These are phyloP conservation scores for Amphibolis antarctica DNA, from an alignment of 106 monocot genomes.

Conservation along the genomic window DNA sequence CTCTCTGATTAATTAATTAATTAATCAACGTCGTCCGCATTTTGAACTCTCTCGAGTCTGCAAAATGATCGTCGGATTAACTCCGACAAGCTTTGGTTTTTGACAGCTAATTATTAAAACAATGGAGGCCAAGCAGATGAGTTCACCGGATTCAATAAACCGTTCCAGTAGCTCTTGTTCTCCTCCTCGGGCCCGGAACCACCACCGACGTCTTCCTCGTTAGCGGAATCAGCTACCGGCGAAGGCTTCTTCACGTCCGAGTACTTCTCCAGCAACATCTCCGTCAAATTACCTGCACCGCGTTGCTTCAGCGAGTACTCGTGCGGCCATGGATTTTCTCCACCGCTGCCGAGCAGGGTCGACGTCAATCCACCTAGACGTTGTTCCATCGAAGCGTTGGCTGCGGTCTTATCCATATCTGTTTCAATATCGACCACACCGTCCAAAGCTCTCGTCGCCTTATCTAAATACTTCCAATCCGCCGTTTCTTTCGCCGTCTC, in stretches of 20 bases:
- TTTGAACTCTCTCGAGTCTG: too few relatives aligned
- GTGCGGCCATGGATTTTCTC: too few relatives aligned
- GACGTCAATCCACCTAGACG: too few relatives aligned
- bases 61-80: too few relatives aligned
- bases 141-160: slow-evolving; percentile 45
- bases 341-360: too few relatives aligned
- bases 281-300: too few relatives aligned
- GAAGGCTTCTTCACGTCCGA: slow-evolving; percentile 22
- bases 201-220: not conserved
- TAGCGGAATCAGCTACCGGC: slow-evolving; percentile 10
- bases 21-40: too few relatives aligned
- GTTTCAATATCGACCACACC: not conserved
- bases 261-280: slow-evolving; percentile 5
- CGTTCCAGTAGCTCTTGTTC: slow-evolving; percentile 50
- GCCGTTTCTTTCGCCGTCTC: not conserved
- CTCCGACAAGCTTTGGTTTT: too few relatives aligned
- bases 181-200: slow-evolving; percentile 29
- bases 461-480: not conserved
- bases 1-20: too few relatives aligned
- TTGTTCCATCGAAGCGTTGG: too few relatives aligned
- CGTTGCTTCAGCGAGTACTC: too few relatives aligned
- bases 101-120: slow-evolving; percentile 19
- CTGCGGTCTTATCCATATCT: not conserved
- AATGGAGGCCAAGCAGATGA: slow-evolving; percentile 24
- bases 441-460: not conserved